Percentiles rank a stretch among this genome's conserved stretches.
phyloP scores from a whole-genome alignment of 1,284 basidiomycete species.

The Austropuccinia psidii region DNA sequence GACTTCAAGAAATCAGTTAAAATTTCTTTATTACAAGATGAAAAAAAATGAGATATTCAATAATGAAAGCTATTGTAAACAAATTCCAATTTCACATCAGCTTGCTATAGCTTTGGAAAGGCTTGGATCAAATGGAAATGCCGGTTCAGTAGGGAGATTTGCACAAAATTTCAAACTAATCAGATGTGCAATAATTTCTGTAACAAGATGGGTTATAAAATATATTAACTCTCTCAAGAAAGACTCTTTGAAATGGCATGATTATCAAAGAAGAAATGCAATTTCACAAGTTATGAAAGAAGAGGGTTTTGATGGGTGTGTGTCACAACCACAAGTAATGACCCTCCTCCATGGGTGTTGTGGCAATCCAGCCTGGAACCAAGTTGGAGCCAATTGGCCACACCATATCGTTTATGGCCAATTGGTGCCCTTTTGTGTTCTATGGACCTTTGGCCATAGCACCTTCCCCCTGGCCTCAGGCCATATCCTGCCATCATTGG shows the following conservation, averaged over 20 bases:
- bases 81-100: not conserved
- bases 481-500: too few relatives aligned
- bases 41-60: not conserved
- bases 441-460: too few relatives aligned
- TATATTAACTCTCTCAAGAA: not conserved
- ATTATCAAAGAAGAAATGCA: not conserved
- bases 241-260: not conserved
- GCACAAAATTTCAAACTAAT: not conserved
- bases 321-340: too few relatives aligned
- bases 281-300: not conserved
- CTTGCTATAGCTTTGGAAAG: not conserved
- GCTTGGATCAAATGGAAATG: constrained; percentile 26
- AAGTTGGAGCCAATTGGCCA: too few relatives aligned
- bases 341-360: too few relatives aligned
- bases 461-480: too few relatives aligned
- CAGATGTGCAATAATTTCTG: not conserved
- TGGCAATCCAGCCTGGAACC: too few relatives aligned
- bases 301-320: constrained; percentile 6
- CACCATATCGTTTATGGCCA: too few relatives aligned
- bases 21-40: not conserved
- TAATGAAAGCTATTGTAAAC: not conserved
- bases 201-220: not conserved
- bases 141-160: not conserved
- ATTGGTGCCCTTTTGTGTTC: too few relatives aligned
- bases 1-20: not conserved